Evolutionary conservation across 106 monocot species (phyloP).

Genomic region (Alisma plantagoaquatica): DNA sequence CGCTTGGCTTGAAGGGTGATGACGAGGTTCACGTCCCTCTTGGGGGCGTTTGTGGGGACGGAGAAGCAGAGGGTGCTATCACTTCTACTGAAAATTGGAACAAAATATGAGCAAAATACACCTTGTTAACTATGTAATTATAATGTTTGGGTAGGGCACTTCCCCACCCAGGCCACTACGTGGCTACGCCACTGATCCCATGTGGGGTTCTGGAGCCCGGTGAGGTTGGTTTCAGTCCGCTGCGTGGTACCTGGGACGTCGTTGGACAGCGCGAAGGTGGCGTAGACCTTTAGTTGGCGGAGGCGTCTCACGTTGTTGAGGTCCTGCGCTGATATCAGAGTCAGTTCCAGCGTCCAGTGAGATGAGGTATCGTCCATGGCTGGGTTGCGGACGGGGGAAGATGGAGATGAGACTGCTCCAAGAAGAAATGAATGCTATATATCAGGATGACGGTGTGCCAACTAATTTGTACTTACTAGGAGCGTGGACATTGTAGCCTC

Average conservation of each 20-base stretch:
- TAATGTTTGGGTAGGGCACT: too few species aligned
- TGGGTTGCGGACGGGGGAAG: too few species aligned
- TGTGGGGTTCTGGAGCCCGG: slow-evolving; percentile 12
- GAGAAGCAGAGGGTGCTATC: slow-evolving; percentile 20
- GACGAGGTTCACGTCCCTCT: slow-evolving; percentile 9
- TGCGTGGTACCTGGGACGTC: neutral
- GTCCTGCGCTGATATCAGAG: neutral
- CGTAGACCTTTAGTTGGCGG: neutral
- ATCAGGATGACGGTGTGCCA: too few species aligned
- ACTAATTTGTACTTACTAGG: too few species aligned
- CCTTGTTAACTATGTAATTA: too few species aligned
- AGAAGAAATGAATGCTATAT: too few species aligned
- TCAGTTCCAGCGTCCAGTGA: neutral
- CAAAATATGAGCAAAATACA: too few species aligned
- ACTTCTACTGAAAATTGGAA: too few species aligned
- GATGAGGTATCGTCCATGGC: neutral
- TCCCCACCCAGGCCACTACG: too few species aligned
- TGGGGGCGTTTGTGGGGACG: slow-evolving; percentile 15
- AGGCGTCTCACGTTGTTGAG: neutral
- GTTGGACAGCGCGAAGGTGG: slow-evolving; percentile 3
- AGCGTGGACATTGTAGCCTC: too few species aligned
- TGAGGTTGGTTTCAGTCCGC: slow-evolving; percentile 9
- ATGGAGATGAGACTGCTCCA: too few species aligned
- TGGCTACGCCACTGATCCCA: too few species aligned
- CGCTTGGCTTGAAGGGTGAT: slow-evolving; percentile 39